Base-by-base conservation (phyloP, 257 asterid genomes). In the Schizonepeta tenuifolia region DNA sequence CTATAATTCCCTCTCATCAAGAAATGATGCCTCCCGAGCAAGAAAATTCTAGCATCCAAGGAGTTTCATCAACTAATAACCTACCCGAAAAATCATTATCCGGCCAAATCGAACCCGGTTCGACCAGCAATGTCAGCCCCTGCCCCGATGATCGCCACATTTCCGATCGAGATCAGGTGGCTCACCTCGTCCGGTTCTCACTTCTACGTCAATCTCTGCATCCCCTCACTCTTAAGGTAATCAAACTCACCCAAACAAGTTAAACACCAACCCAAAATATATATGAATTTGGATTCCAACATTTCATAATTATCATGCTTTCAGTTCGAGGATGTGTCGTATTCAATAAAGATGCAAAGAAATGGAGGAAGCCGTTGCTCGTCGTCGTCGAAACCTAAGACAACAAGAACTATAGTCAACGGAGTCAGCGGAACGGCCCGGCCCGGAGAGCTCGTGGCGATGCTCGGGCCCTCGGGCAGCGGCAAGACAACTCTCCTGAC, bases 391-490 rank as follows among this genome's bases (percentile, higher is more conserved):
- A 63, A 80, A 20, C 85, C 86, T 0, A 88, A 84, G 74, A 65
- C 44, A 44, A 80, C 78, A 17, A 85, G 88, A 1, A 65, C 69
- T 1, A 28, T 92, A 36, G 82, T 92, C 15, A 84, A 85, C 51
- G 79, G 85, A 2, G 94, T 87, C 1, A 90, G 75, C 7, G 97
- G 98, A 2, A 76, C 60, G 0, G 98, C 84, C 62, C 75, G 79
- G 4, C 97, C 97, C 2, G 98, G 98, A 0, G 98, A 93, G 68
- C 73, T 93, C 5, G 74, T 89, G 35, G 98, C 92, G 50, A 88
- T 93, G 97, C 81, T 93, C 7, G 97, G 98, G n/a, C 98, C 98
- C 5, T 93, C 98, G 0, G 98, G 98, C 15, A 88, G 98, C 78
- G 98, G 98, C 0, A 93, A 93, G 79, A 90, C 98, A 2, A 93